Base-by-base conservation (phyloP, 345 rosid species). In the Camelina hispida region DNA sequence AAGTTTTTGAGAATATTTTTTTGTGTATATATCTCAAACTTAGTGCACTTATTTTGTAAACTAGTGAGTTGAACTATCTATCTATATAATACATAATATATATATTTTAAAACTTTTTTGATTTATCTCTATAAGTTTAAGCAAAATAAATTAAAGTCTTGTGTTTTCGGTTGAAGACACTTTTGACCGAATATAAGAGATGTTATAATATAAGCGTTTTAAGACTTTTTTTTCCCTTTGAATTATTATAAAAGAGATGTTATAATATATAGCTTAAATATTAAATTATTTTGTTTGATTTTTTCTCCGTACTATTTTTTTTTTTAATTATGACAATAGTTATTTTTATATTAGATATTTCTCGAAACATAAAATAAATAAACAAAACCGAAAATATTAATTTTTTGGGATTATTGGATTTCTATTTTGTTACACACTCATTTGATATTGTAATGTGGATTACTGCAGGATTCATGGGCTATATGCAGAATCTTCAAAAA, bases 401-500 rank as follows among this genome's bases (percentile, higher is more conserved):
- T 20, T 52, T 23, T 18, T 47, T 4, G 23, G 44, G 20, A 46
- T 30, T 9, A 58, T 37, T 25, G n/a, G 52, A 50, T 14, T 40
- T 48, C 34, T 75, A 37, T 14, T 16, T 14, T 51, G 65, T 37
- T 64, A 9, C 16, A 38, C 3, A 42, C 22, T 40, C 51, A 25
- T 50, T 12, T 66, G 34, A 20, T 46, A 56, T 32, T 62, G 28
- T 77, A 8, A 62, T 28, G 44, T 79, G 35, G 28, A 68, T 30
- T 6, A 23, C 37, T 83, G 73, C 93, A 93, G 95, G 96, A 93
- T 28, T 81, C 93, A 34, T 93, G 98, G 98, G 98, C 98, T 17
- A 86, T 93, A 72, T 93, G 98, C 78, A 81, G 96, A 82, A 90
- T 93, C 84, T 93, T 93, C 88, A 93, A 86, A 86, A 90, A 88